These are phyloP conservation scores for Fusarium acutatum DNA, from an alignment of 2,329 filamentous ascomycete genomes.

Conservation along the genomic window DNA sequence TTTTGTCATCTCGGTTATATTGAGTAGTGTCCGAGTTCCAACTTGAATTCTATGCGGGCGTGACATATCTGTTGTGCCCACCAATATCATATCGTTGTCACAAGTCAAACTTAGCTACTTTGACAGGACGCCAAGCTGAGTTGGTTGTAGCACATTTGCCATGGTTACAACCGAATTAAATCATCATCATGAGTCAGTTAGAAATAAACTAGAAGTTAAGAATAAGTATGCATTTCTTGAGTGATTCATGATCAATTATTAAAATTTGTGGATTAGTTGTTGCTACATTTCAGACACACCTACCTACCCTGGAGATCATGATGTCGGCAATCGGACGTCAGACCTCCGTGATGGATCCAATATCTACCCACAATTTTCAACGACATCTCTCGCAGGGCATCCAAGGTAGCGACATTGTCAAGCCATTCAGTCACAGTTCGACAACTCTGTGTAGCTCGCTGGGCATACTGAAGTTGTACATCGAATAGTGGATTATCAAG, in stretches of 20 bases:
- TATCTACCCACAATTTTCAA: constrained; percentile 40
- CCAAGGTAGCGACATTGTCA: constrained; percentile 25
- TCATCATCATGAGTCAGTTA: background rate
- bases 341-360: constrained; percentile 14
- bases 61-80: too few species aligned
- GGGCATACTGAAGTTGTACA: background rate
- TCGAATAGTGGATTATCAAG: background rate
- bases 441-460: background rate
- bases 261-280: background rate
- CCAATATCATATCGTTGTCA: background rate
- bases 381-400: constrained; percentile 38
- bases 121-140: background rate
- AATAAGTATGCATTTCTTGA: background rate
- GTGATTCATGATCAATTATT: background rate
- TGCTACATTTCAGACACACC: background rate
- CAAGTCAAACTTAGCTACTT: too few species aligned
- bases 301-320: constrained; percentile 15
- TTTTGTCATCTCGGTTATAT: too few species aligned
- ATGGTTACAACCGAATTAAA: background rate
- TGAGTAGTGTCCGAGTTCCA: background rate
- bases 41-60: background rate
- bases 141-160: background rate
- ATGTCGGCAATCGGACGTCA: constrained; percentile 33
- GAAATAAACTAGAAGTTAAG: background rate
- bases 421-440: constrained; percentile 18